Conservation (phyloP, 2,329 filamentous ascomycete species). For the Ascochyta rabiei region DNA sequence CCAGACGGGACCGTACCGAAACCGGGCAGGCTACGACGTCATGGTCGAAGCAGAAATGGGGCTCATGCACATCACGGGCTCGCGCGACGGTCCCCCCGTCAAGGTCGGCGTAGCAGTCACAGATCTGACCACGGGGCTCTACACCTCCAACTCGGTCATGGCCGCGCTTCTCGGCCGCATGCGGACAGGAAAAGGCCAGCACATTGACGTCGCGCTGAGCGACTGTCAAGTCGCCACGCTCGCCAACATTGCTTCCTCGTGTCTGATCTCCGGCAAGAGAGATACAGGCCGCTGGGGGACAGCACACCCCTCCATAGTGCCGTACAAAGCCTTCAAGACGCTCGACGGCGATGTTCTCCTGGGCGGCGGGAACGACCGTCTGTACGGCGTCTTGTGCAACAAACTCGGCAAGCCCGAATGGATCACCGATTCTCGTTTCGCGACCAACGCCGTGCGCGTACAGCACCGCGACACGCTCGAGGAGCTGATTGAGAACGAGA, state of each 20-base stretch:
- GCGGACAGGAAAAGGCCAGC: constrained; percentile 80
- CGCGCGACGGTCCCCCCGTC: constrained; percentile 84
- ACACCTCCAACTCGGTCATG: constrained; percentile 95
- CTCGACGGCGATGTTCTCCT: constrained; percentile 67
- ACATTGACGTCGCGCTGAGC: constrained; percentile 88
- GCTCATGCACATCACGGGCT: constrained; percentile 96
- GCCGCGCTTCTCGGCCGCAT: constrained; percentile 81
- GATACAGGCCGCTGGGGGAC: constrained; percentile 95
- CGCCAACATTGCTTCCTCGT: constrained; percentile 93
- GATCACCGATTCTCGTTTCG: constrained; percentile 62
- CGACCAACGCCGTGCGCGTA: constrained; percentile 65
- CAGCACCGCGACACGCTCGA: constrained; percentile 79
- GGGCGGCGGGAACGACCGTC: constrained; percentile 67
- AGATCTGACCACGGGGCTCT: constrained; percentile 91
- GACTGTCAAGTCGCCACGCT: constrained; percentile 95
- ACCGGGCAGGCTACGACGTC: constrained; percentile 93
- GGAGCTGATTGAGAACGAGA: constrained; percentile 75
- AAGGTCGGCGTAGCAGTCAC: constrained; percentile 98
- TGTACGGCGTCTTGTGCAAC: constrained; percentile 66
- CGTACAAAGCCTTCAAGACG: constrained; percentile 82
- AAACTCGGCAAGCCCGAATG: constrained; percentile 64
- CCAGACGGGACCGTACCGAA: constrained; percentile 88
- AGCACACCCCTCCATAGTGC: constrained; percentile 96
- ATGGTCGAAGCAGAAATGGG: constrained; percentile 99
- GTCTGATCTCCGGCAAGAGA: constrained; percentile 82